These are phyloP conservation scores for Pleurotus djamor DNA, from an alignment of 768 basidiomycete species.

Conservation along the genomic window DNA sequence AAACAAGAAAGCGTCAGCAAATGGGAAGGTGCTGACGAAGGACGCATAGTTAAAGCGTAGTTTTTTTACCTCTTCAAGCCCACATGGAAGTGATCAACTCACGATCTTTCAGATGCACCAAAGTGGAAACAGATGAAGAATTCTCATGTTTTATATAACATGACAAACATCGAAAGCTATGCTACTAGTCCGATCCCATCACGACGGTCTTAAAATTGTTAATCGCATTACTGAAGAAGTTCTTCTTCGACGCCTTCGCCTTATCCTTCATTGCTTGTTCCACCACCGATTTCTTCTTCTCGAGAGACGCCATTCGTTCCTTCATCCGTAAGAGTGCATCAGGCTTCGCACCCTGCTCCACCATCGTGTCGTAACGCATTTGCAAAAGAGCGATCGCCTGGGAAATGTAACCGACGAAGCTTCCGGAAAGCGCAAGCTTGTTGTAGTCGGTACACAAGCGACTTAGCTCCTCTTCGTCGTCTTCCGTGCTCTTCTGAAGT, in stretches of 20 bases:
- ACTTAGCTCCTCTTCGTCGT: neutral
- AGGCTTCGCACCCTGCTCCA: constrained; percentile 2
- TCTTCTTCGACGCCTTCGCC: neutral
- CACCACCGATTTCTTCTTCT: constrained; percentile 5
- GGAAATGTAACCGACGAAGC: constrained; percentile 7
- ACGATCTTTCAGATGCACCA: no score
- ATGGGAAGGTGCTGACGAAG: no score
- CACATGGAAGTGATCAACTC: no score
- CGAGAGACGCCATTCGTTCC: constrained; percentile 7
- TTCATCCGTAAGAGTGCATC: constrained; percentile 9
- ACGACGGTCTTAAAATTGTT: neutral
- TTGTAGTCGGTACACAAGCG: neutral
- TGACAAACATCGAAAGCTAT: no score
- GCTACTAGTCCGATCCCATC: neutral
- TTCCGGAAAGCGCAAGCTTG: neutral
- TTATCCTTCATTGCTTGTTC: constrained; percentile 4
- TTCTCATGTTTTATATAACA: no score
- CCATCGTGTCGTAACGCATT: constrained; percentile 9
- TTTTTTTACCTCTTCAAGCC: no score
- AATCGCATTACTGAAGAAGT: neutral
- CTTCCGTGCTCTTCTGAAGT: neutral
- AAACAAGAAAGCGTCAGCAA: no score
- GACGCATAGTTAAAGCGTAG: no score
- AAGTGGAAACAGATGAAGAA: no score
- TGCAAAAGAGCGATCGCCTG: constrained; percentile 9